Percentiles rank a stretch among this genome's conserved stretches.
Conservation (phyloP, 768 basidiomycete species). For the Pulveroboletus frians region DNA sequence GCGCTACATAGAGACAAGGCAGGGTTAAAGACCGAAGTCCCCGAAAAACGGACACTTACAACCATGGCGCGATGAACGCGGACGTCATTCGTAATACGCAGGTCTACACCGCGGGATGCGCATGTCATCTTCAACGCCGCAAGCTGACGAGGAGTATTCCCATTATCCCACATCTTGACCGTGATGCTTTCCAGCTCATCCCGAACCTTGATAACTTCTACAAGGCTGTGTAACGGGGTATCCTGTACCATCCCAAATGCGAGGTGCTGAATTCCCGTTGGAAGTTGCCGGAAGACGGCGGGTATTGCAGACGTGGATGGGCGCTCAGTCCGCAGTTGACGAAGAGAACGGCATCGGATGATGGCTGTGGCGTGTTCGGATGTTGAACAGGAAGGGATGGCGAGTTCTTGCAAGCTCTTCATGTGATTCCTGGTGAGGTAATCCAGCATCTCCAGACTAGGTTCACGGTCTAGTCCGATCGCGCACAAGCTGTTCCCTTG, state of each 20-base stretch:
- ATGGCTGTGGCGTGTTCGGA: constrained; percentile 44
- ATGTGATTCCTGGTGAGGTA: constrained; percentile 49
- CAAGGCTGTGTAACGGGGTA: constrained; percentile 47
- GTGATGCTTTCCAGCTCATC: constrained; percentile 45
- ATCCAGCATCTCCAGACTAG: constrained; percentile 49
- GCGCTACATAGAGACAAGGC: constrained; percentile 16
- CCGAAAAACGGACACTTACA: constrained; percentile 35
- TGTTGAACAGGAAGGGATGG: constrained; percentile 51
- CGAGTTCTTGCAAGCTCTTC: constrained; percentile 46
- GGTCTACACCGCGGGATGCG: constrained; percentile 53
- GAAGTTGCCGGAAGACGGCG: constrained; percentile 44
- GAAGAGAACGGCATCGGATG: constrained; percentile 45
- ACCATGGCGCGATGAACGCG: constrained; percentile 46
- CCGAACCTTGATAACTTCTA: constrained; percentile 48
- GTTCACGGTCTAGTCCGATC: constrained; percentile 59
- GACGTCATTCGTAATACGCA: constrained; percentile 49
- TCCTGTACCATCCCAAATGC: constrained; percentile 58
- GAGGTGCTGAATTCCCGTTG: constrained; percentile 47
- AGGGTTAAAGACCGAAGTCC: constrained; percentile 12
- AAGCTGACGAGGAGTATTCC: constrained; percentile 46
- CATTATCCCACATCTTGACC: constrained; percentile 50
- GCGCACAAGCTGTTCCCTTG: constrained; percentile 39
- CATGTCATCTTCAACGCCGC: constrained; percentile 58
- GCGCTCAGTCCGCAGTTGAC: constrained; percentile 53
- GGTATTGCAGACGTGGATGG: constrained; percentile 37